Evolutionary conservation across 345 rosid species (phyloP).

Genomic region (Gossypioides kirkii): DNA sequence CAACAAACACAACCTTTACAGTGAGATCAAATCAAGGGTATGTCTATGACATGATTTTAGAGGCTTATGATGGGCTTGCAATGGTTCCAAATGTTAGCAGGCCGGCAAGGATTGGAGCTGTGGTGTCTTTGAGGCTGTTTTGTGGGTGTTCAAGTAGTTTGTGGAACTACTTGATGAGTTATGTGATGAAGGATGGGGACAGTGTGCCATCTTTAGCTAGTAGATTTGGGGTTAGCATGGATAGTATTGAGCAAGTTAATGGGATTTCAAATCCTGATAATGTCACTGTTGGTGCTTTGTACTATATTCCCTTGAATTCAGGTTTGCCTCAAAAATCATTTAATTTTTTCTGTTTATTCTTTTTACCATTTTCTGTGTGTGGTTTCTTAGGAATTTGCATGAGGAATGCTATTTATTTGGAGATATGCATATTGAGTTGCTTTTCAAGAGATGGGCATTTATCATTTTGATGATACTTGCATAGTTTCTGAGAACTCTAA

Average conservation of each 20-base stretch:
- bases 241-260: constrained; percentile 63
- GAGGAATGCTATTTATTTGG: neutral
- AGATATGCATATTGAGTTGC: neutral
- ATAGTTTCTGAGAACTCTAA: constrained; percentile 1
- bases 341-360: neutral
- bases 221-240: constrained; percentile 92
- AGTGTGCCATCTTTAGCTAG: constrained; percentile 80
- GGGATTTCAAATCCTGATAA: constrained; percentile 74
- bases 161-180: constrained; percentile 96
- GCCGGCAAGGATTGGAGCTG: constrained; percentile 51
- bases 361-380: neutral
- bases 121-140: constrained; percentile 71
- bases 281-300: constrained; percentile 66
- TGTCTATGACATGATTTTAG: constrained; percentile 47
- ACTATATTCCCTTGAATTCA: constrained; percentile 81
- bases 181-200: constrained; percentile 70
- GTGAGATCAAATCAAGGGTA: constrained; percentile 53
- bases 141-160: constrained; percentile 94
- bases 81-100: constrained; percentile 50
- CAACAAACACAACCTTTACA: constrained; percentile 73
- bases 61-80: constrained; percentile 80
- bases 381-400: neutral
- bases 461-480: neutral
- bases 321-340: constrained; percentile 37
- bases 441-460: constrained; percentile 2